phyloP scores from a whole-genome alignment of 2,329 filamentous ascomycete genomes.

The Colletotrichum musae region DNA sequence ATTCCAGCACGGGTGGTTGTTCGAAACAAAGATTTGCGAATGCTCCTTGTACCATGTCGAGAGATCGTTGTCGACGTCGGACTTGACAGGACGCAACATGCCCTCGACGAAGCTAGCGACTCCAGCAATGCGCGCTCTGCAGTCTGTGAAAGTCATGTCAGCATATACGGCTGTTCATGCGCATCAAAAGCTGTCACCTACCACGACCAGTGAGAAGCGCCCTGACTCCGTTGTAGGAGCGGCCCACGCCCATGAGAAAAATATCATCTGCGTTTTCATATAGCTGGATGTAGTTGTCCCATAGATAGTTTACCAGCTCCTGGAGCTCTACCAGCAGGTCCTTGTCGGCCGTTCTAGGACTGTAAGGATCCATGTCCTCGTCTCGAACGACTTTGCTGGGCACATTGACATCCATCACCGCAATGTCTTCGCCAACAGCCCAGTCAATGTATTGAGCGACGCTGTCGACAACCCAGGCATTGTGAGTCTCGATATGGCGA shows the following conservation, averaged over 20 bases:
- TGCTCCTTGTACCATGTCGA: slow-evolving; percentile 88
- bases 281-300: slow-evolving; percentile 96
- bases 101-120: slow-evolving; percentile 88
- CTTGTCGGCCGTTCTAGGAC: slow-evolving; percentile 60
- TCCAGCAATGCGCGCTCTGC: slow-evolving; percentile 77
- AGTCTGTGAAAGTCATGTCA: slow-evolving; percentile 57
- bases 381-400: slow-evolving; percentile 81
- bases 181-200: slow-evolving; percentile 53
- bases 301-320: slow-evolving; percentile 87
- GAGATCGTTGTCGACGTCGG: slow-evolving; percentile 80
- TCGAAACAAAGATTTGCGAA: slow-evolving; percentile 83
- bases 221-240: slow-evolving; percentile 87
- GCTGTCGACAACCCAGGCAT: slow-evolving; percentile 89
- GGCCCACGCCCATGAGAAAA: slow-evolving; percentile 90
- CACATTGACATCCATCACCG: slow-evolving; percentile 92
- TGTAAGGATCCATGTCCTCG: slow-evolving; percentile 67
- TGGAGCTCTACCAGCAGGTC: slow-evolving; percentile 73
- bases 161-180: neutral
- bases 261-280: slow-evolving; percentile 80
- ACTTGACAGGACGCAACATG: slow-evolving; percentile 82
- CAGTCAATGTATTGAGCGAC: slow-evolving; percentile 87
- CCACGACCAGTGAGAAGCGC: slow-evolving; percentile 84
- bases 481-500: slow-evolving; percentile 83
- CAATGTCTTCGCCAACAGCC: slow-evolving; percentile 83
- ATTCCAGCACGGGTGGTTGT: slow-evolving; percentile 82